Evolutionary conservation across 768 basidiomycete genomes (phyloP).

Genomic region (Tephrocybe sp.): DNA sequence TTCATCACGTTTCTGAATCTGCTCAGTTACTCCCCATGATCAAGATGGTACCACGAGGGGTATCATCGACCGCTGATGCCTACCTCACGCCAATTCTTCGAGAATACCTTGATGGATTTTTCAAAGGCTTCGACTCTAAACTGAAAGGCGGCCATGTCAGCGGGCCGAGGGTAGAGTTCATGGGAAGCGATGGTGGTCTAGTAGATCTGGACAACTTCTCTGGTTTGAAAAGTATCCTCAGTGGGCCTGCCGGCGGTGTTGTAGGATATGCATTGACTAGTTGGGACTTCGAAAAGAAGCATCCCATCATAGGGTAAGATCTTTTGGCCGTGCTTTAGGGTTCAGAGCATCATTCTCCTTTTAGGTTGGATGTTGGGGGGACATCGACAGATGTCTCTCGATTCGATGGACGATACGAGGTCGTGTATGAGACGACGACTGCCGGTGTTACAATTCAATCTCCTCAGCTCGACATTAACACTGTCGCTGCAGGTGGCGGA

Average conservation of each 20-base stretch:
- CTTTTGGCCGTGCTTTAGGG: neutral
- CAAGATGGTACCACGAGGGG: constrained; percentile 91
- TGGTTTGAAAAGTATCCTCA: constrained; percentile 89
- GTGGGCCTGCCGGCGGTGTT: constrained; percentile 93
- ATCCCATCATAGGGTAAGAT: constrained; percentile 81
- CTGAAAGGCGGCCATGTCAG: constrained; percentile 56
- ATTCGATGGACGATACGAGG: constrained; percentile 86
- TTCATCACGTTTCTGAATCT: constrained; percentile 85
- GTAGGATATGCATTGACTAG: constrained; percentile 93
- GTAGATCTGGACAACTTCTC: constrained; percentile 82
- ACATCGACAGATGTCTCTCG: constrained; percentile 96
- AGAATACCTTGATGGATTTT: constrained; percentile 89
- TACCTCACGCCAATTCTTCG: constrained; percentile 89
- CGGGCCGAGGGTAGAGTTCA: constrained; percentile 85
- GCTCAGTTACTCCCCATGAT: constrained; percentile 90
- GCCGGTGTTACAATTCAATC: constrained; percentile 91
- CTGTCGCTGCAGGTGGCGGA: constrained; percentile 93
- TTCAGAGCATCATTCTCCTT: neutral
- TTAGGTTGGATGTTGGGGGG: constrained; percentile 87
- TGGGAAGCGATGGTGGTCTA: constrained; percentile 91
- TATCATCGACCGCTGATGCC: constrained; percentile 91
- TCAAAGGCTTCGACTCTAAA: constrained; percentile 78
- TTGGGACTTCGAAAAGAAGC: constrained; percentile 71
- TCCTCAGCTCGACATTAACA: constrained; percentile 93
- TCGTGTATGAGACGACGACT: constrained; percentile 94